phyloP scores from a whole-genome alignment of 2,329 filamentous ascomycete species.

The Ophiostoma sp. region DNA sequence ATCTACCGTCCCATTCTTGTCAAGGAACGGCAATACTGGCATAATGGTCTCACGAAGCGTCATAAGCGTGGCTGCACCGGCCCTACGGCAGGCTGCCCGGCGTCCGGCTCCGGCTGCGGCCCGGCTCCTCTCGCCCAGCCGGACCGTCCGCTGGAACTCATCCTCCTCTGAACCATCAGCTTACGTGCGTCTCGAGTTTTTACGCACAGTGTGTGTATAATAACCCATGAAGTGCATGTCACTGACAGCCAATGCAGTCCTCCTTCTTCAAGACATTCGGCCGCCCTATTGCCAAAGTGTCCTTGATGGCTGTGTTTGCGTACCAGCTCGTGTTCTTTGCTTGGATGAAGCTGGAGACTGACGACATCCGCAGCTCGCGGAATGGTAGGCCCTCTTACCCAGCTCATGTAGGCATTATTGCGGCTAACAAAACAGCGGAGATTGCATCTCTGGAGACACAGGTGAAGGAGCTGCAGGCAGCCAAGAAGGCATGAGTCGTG shows the following conservation, averaged over 20 bases:
- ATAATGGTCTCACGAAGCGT: conserved; percentile 4
- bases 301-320: conserved; percentile 68
- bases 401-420: background rate
- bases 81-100: conserved; percentile 16
- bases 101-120: conserved; percentile 11
- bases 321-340: conserved; percentile 72
- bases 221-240: too few species aligned
- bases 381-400: conserved; percentile 41
- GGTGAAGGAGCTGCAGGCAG: conserved; percentile 34
- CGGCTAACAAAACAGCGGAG: conserved; percentile 24
- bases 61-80: conserved; percentile 2
- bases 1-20: too few species aligned
- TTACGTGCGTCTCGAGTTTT: conserved; percentile 17
- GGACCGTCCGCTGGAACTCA: conserved; percentile 21
- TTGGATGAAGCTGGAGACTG: conserved; percentile 68
- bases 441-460: conserved; percentile 38
- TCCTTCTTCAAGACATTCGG: conserved; percentile 69
- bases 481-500: conserved; percentile 17
- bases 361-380: conserved; percentile 59
- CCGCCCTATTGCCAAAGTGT: conserved; percentile 65
- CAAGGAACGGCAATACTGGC: background rate
- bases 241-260: conserved; percentile 13
- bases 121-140: background rate
- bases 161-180: conserved; percentile 20
- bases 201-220: too few species aligned